Evolutionary conservation across 169 alveolate genomes (phyloP).

Genomic region (Sarcocystis neurona): DNA sequence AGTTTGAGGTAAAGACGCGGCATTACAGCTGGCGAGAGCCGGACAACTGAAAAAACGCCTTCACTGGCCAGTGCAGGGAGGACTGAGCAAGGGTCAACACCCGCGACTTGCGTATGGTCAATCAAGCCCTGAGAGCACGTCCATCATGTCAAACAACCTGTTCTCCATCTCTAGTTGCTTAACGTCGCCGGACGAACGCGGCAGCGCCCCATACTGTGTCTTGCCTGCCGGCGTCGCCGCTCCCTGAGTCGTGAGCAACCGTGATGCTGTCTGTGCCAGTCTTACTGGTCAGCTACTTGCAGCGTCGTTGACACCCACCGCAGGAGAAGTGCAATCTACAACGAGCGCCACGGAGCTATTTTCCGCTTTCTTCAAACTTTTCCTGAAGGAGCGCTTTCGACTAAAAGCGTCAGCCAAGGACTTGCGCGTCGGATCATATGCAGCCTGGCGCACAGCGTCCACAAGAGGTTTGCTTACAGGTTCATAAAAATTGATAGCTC

Average conservation of each 20-base stretch:
- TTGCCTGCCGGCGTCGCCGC: not conserved
- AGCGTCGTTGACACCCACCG: not conserved
- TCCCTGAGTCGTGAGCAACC: not conserved
- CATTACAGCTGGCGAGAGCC: no score
- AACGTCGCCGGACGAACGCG: no score
- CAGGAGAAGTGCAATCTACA: no score
- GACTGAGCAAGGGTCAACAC: no score
- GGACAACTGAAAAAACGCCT: no score
- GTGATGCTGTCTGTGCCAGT: not conserved
- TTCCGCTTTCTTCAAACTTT: constrained; percentile 1
- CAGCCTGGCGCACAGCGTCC: constrained; percentile 29
- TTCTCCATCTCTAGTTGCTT: no score
- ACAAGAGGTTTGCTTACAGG: constrained; percentile 29
- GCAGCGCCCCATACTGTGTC: not conserved
- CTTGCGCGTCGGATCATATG: not conserved
- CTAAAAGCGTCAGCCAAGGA: constrained; percentile 56
- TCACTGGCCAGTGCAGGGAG: no score
- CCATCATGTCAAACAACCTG: no score
- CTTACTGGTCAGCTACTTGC: not conserved
- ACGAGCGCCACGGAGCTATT: no score
- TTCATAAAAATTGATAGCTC: constrained; percentile 3
- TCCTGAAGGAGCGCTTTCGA: constrained; percentile 54
- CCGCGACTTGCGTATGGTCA: no score
- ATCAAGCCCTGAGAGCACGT: no score
- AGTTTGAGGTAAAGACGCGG: no score